Evolutionary conservation across 2,329 filamentous ascomycete species (phyloP).

Genomic region (Phaeosphaeriaceae sp.): DNA sequence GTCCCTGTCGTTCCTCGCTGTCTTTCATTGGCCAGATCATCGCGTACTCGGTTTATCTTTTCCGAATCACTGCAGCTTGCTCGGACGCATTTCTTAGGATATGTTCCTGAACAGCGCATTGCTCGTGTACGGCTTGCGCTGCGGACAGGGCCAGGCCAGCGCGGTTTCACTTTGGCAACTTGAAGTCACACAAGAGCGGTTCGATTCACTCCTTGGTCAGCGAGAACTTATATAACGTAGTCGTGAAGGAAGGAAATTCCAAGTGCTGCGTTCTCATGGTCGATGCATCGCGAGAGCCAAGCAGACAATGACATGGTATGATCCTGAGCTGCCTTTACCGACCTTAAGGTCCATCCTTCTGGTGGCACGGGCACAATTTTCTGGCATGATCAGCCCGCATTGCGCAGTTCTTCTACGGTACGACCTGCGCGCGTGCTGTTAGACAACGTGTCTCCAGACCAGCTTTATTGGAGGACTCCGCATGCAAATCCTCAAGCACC

Average conservation of each 20-base stretch:
- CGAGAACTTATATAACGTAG: no score
- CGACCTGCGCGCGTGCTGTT: conserved; percentile 12
- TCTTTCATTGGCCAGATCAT: background rate
- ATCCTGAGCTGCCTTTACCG: background rate
- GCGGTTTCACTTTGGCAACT: background rate
- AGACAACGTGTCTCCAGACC: conserved; percentile 4
- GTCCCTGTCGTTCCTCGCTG: background rate
- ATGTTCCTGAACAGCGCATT: background rate
- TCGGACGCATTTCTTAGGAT: background rate
- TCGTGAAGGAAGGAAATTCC: no score
- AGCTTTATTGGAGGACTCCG: conserved; percentile 11
- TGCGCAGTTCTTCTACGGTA: conserved; percentile 2
- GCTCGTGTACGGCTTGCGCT: background rate
- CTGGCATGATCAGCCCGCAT: background rate
- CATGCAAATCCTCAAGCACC: conserved; percentile 7
- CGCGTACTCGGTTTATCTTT: background rate
- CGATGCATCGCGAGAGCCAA: background rate
- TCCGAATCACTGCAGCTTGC: background rate
- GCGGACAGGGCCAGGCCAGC: background rate
- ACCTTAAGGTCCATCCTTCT: background rate
- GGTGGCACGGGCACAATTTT: background rate
- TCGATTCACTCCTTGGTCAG: background rate
- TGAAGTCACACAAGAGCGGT: background rate
- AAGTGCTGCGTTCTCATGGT: background rate
- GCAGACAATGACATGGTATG: background rate